These are phyloP conservation scores for Kandelia obovata DNA, from an alignment of 345 rosid genomes.

Conservation along the genomic window DNA sequence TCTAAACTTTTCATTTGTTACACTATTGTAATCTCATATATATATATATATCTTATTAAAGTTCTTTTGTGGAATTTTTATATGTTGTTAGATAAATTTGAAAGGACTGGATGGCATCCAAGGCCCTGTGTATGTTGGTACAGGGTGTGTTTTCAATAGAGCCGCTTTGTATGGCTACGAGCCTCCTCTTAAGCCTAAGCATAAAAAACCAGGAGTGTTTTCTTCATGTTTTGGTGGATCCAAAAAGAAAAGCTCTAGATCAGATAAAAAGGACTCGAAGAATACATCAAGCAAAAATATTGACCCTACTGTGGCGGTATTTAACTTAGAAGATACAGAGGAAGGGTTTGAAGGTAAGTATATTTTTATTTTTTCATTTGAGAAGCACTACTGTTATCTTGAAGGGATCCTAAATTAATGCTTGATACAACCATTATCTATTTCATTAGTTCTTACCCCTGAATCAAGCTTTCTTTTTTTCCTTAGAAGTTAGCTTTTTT, in stretches of 20 bases:
- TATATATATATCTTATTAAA: too few relatives aligned
- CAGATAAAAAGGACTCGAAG: slow-evolving; percentile 24
- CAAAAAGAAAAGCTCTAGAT: slow-evolving; percentile 26
- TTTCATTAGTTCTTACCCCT: neutral
- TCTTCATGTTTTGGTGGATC: slow-evolving; percentile 32
- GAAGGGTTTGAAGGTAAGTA: slow-evolving; percentile 36
- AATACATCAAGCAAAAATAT: slow-evolving; percentile 25
- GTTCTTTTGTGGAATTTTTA: neutral
- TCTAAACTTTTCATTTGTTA: too few relatives aligned
- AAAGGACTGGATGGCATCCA: slow-evolving; percentile 34
- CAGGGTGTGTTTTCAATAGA: slow-evolving; percentile 38
- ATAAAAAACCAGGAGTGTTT: slow-evolving; percentile 24
- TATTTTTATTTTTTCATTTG: neutral
- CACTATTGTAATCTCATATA: too few relatives aligned
- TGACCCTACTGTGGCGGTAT: slow-evolving; percentile 33
- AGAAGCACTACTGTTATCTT: too few relatives aligned
- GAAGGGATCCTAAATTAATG: neutral
- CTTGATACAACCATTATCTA: neutral
- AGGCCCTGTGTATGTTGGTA: slow-evolving; percentile 39
- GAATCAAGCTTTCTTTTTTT: neutral
- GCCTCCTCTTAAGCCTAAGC: slow-evolving; percentile 35
- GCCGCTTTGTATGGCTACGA: slow-evolving; percentile 37
- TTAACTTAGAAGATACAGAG: slow-evolving; percentile 34
- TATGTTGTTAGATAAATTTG: slow-evolving; percentile 24
- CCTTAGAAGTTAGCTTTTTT: neutral